Evolutionary conservation across 208 protist genomes (phyloP).

Genomic region (Leishmania guyanensis): DNA sequence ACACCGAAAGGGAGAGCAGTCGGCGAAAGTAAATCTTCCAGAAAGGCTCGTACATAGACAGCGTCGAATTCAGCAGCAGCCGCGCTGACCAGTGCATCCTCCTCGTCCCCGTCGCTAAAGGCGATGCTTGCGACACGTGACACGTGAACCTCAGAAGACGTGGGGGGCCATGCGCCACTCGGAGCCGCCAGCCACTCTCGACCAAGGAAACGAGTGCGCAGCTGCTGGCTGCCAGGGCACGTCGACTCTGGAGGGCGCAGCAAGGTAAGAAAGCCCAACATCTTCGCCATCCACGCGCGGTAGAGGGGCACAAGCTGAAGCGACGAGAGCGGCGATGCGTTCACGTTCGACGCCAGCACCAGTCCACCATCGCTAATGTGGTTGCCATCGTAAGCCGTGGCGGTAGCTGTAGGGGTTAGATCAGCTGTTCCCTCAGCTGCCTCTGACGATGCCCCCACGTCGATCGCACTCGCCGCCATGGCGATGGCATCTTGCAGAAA

Average conservation of each 20-base stretch:
- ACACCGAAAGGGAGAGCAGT: background rate
- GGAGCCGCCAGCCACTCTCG: background rate
- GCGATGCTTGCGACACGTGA: constrained; percentile 32
- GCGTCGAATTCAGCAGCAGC: constrained; percentile 4
- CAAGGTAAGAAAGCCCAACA: constrained; percentile 23
- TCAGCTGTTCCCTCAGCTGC: background rate
- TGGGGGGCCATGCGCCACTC: background rate
- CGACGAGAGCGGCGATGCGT: background rate
- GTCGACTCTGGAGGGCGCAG: constrained; percentile 9
- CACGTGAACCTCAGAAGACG: constrained; percentile 4
- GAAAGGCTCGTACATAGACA: constrained; percentile 12
- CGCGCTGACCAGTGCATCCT: background rate
- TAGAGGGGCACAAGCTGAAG: constrained; percentile 2
- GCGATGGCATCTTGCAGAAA: constrained; percentile 37
- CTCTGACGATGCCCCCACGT: background rate
- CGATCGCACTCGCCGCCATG: constrained; percentile 3
- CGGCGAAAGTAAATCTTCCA: constrained; percentile 20
- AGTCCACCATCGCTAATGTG: background rate
- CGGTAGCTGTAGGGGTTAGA: background rate
- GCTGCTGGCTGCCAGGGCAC: background rate
- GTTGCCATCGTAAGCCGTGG: background rate
- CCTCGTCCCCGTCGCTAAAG: constrained; percentile 29
- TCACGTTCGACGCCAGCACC: background rate
- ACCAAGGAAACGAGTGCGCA: background rate
- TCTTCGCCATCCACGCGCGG: constrained; percentile 11